phyloP scores from a whole-genome alignment of 1,284 basidiomycete genomes.

The Moniliophthora roreri region DNA sequence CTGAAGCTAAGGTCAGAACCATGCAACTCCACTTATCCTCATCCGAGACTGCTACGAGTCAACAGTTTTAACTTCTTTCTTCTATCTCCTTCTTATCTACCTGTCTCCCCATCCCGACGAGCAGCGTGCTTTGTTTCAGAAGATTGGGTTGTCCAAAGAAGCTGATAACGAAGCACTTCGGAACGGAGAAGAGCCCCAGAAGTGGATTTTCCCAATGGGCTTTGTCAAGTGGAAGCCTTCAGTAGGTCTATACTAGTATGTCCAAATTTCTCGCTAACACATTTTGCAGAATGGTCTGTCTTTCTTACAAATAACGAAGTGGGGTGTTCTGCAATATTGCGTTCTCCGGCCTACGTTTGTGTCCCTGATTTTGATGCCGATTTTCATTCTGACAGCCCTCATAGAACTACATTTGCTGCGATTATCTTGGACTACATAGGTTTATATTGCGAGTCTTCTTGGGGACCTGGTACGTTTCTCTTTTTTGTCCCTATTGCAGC shows the following conservation, averaged over 20 bases:
- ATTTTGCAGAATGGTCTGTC: constrained; percentile 57
- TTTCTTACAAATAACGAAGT: constrained; percentile 79
- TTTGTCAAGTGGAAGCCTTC: constrained; percentile 63
- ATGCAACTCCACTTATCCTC: constrained; percentile 62
- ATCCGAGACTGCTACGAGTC: constrained; percentile 71
- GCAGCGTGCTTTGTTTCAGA: constrained; percentile 63
- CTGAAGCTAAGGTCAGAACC: constrained; percentile 41
- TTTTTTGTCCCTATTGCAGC: background rate
- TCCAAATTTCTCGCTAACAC: constrained; percentile 4
- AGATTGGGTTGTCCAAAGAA: constrained; percentile 52
- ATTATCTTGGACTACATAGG: constrained; percentile 66
- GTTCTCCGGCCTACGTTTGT: constrained; percentile 63
- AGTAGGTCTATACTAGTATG: constrained; percentile 27
- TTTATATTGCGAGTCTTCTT: constrained; percentile 72
- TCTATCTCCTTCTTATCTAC: constrained; percentile 75
- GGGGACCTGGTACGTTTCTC: constrained; percentile 35
- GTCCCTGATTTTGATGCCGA: too few species aligned
- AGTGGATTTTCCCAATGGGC: constrained; percentile 74
- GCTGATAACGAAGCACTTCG: constrained; percentile 44
- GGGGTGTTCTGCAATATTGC: constrained; percentile 81
- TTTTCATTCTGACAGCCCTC: background rate
- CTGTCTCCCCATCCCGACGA: constrained; percentile 63
- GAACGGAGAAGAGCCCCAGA: constrained; percentile 46
- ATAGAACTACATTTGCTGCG: constrained; percentile 62
- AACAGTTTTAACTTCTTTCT: constrained; percentile 74